Base-by-base conservation (phyloP, 2,329 filamentous ascomycete species). In the Sodiomyces alkalinus region DNA sequence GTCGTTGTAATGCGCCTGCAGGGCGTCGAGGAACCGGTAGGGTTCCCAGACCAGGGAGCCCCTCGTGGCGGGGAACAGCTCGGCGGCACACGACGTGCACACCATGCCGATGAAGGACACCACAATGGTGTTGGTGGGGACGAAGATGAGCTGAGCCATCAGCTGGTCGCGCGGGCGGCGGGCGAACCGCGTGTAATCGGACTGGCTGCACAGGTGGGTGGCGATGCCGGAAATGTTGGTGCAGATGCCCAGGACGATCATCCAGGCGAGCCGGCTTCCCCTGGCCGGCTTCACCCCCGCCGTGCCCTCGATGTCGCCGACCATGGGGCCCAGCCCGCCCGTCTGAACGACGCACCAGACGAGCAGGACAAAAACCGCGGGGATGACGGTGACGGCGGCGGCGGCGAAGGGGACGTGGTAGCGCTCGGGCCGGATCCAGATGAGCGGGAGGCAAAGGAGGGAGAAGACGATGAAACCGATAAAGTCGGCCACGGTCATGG, bases 101-200 rank as follows among this genome's bases (percentile, higher is more conserved):
- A 47, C 30, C 21, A 47, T 45, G 16, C 45, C 45, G 26, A 45
- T 35, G 17, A 41, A 37, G 8, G 43, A 45, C 9, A 47, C 42
- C 11, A 42, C 12, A 17, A 44, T 41, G 16, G 42, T 44, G 17
- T 43, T 41, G 2, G 40, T 19, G 5, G 39, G 44, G 4, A 44
- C 41, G 34, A 45, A 43, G 28, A 46, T 14, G 3, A 42, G 28
- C 29, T 47, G 45, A 5, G 42, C 44, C 3, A 39, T 17, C 2
- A 49, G 33, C 26, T 47, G 45, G 15, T 48, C 45, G 4, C 41
- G 38, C 4, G 44, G 43, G 16, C 34, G 35, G 12, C 44, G 41
- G 9, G 44, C 42, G 30, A 43, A 48, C n/a, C 46, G 37, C 1
- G 43, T 46, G 27, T 45, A 48, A 31, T 48, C 46, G 8, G 41